phyloP scores from a whole-genome alignment of 495 filamentous ascomycete genomes.

The Aspergillus steynii region DNA sequence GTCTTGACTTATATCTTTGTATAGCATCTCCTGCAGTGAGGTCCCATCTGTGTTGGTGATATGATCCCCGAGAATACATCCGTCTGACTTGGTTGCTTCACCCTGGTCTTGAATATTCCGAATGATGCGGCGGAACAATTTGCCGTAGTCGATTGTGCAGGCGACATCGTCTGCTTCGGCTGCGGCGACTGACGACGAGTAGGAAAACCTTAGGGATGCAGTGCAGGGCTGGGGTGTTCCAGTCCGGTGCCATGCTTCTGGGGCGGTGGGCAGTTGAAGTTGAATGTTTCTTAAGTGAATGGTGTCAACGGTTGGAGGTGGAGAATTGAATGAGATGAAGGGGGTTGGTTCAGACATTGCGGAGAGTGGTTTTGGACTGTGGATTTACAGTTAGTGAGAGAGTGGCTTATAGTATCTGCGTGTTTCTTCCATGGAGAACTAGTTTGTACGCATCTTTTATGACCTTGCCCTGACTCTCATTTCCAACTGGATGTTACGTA shows the following conservation, averaged over 20 bases:
- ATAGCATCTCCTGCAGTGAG: constrained; percentile 5
- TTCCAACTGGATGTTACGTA: too few relatives aligned
- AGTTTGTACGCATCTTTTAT: too few relatives aligned
- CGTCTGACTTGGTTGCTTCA: constrained; percentile 5
- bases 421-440: too few relatives aligned
- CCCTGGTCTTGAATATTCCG: constrained; percentile 3
- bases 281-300: constrained; percentile 23
- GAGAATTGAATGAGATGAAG: constrained; percentile 13
- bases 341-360: constrained; percentile 7
- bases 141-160: constrained; percentile 25
- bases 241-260: constrained; percentile 26
- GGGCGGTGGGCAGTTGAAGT: constrained; percentile 17
- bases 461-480: too few relatives aligned
- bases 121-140: constrained; percentile 20
- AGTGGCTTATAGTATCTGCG: too few relatives aligned
- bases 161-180: constrained; percentile 25
- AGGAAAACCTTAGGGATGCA: constrained; percentile 20
- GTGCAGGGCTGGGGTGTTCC: constrained; percentile 22
- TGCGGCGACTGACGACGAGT: constrained; percentile 17
- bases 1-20: constrained; percentile 10
- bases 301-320: constrained; percentile 16
- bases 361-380: neutral
- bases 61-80: neutral
- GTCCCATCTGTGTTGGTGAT: constrained; percentile 1
- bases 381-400: too few relatives aligned